Percentiles rank a stretch among this genome's conserved stretches.
phyloP scores from a whole-genome alignment of 768 basidiomycete genomes.

The Naganishia onofrii region DNA sequence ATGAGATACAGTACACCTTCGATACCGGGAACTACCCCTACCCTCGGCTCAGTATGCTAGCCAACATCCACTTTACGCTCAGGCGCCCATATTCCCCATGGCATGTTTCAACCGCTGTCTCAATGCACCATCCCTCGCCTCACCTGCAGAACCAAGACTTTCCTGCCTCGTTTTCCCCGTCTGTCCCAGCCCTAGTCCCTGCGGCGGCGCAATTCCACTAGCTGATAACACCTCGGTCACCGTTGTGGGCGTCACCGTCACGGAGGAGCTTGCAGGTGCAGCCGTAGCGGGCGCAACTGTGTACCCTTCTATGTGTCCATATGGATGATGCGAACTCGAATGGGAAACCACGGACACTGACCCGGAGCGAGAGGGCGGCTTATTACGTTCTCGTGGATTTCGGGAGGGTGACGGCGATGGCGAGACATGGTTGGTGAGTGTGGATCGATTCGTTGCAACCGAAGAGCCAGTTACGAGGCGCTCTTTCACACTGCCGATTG shows the following conservation, averaged over 20 bases:
- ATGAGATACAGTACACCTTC: background rate
- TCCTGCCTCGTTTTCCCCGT: conserved; percentile 1
- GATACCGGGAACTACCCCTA: background rate
- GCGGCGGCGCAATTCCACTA: background rate
- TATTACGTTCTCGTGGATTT: background rate
- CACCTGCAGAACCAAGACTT: conserved; percentile 7
- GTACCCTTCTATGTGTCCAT: conserved; percentile 17
- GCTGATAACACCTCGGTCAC: conserved; percentile 1
- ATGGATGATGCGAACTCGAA: background rate
- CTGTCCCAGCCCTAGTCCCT: background rate
- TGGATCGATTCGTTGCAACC: background rate
- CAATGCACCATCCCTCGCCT: conserved; percentile 42
- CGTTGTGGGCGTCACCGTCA: conserved; percentile 17
- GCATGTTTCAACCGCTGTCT: conserved; percentile 48
- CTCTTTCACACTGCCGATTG: background rate
- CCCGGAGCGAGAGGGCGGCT: background rate
- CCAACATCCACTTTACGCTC: background rate
- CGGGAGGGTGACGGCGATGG: conserved; percentile 10
- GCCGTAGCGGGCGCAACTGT: conserved; percentile 7
- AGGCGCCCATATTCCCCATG: conserved; percentile 46
- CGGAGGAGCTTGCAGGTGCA: conserved; percentile 12
- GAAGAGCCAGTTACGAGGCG: background rate
- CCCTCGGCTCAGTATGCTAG: background rate
- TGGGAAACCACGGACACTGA: background rate
- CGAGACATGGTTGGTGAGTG: background rate